A percentile compares a stretch with the other conserved stretches of the same genome.
These are phyloP conservation scores for Aspergillus funiculosus DNA, from an alignment of 495 filamentous ascomycete species.

Conservation along the genomic window DNA sequence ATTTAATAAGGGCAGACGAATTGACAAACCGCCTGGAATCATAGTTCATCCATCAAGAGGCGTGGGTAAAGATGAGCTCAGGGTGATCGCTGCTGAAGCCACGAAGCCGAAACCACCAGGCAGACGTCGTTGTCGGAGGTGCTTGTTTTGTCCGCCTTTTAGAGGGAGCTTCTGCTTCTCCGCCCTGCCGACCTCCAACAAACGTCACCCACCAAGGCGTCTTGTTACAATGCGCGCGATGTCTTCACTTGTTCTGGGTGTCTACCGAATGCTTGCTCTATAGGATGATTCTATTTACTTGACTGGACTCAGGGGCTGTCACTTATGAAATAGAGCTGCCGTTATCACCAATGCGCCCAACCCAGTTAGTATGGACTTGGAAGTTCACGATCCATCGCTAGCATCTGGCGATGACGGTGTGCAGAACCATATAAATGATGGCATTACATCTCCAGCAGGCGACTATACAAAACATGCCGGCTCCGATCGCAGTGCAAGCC, in stretches of 20 bases:
- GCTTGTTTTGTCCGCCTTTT: conserved; percentile 11
- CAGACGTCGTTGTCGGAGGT: conserved; percentile 13
- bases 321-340: too few relatives aligned
- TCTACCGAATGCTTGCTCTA: background rate
- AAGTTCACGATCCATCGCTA: conserved; percentile 5
- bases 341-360: conserved; percentile 15
- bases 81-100: conserved; percentile 16
- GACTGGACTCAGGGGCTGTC: too few relatives aligned
- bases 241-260: background rate
- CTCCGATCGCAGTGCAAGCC: conserved; percentile 24
- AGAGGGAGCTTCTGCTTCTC: conserved; percentile 1
- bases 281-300: too few relatives aligned
- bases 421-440: background rate
- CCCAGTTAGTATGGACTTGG: conserved; percentile 14
- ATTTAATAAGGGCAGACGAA: conserved; percentile 20
- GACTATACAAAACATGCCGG: conserved; percentile 2
- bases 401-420: background rate
- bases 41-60: conserved; percentile 32
- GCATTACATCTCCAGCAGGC: conserved; percentile 2
- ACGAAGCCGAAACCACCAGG: conserved; percentile 28
- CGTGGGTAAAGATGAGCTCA: conserved; percentile 20
- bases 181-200: background rate
- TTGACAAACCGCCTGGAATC: conserved; percentile 28
- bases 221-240: conserved; percentile 3
- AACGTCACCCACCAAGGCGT: background rate